Percentiles rank a stretch among this genome's conserved stretches.
Evolutionary conservation across 257 asterid species (phyloP).

Genomic region (Solanum tarapatanum): DNA sequence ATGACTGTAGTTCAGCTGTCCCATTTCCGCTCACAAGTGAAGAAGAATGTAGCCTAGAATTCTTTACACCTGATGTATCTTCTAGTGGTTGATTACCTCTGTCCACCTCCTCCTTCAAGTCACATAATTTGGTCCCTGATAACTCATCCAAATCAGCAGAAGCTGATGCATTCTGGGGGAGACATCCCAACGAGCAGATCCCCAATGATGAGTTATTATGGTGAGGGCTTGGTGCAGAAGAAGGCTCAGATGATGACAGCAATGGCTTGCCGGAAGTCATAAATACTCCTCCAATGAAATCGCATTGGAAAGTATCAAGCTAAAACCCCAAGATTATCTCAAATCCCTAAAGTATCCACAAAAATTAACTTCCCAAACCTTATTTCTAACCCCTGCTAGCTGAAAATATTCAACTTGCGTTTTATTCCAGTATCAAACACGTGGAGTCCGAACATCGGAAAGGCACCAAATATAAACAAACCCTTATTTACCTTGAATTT

Average conservation of each 20-base stretch:
- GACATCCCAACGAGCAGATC: constrained; percentile 3
- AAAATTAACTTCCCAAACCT: not conserved
- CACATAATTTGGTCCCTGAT: not conserved
- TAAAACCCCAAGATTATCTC: constrained; percentile 10
- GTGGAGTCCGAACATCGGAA: not conserved
- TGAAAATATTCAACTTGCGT: not conserved
- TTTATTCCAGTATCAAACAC: not conserved
- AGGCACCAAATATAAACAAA: not conserved
- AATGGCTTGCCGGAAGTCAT: constrained; percentile 81
- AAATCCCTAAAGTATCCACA: not conserved
- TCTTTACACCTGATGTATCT: constrained; percentile 12
- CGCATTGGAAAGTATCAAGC: constrained; percentile 33
- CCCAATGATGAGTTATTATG: constrained; percentile 20
- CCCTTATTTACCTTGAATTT: not conserved
- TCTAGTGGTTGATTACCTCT: not conserved
- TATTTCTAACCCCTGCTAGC: not conserved
- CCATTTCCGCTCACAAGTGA: constrained; percentile 8
- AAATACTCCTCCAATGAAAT: constrained; percentile 24
- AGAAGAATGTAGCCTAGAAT: constrained; percentile 21
- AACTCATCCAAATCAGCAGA: not conserved
- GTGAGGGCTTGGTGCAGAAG: constrained; percentile 23
- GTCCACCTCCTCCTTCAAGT: not conserved
- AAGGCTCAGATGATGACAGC: constrained; percentile 38
- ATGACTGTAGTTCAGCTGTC: constrained; percentile 20
- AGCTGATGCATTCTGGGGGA: not conserved